Evolutionary conservation across 495 filamentous ascomycete genomes (phyloP).

Genomic region (Opeltia flavorubescens): DNA sequence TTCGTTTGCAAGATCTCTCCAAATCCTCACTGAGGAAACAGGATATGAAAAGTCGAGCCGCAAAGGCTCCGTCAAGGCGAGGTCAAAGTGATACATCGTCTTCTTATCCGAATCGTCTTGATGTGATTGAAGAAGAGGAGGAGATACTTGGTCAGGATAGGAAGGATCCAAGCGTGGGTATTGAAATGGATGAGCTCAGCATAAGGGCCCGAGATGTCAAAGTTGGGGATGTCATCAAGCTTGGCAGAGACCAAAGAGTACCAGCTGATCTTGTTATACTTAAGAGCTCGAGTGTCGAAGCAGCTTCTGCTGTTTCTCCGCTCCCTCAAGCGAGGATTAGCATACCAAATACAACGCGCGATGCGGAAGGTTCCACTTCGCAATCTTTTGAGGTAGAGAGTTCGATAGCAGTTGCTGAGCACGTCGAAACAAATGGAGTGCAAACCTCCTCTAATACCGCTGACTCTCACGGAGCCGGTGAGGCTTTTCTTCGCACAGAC

Average conservation of each 20-base stretch:
- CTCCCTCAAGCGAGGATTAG: background rate
- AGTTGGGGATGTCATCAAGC: conserved; percentile 86
- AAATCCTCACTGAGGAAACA: conserved; percentile 15
- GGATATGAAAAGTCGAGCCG: conserved; percentile 4
- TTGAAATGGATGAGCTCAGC: conserved; percentile 41
- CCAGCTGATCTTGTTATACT: conserved; percentile 91
- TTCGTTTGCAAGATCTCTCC: conserved; percentile 46
- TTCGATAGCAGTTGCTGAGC: too few relatives aligned
- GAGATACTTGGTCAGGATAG: conserved; percentile 25
- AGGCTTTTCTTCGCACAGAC: conserved; percentile 95
- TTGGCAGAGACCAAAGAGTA: conserved; percentile 79
- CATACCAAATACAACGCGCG: background rate
- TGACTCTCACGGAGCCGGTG: conserved; percentile 41
- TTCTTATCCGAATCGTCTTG: conserved; percentile 10
- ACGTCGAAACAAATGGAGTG: too few relatives aligned
- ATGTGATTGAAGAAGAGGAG: conserved; percentile 30
- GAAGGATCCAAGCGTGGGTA: conserved; percentile 3
- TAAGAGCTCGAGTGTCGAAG: conserved; percentile 63
- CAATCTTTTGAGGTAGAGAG: background rate
- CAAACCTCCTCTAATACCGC: conserved; percentile 3
- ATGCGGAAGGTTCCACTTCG: background rate
- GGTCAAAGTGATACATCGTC: background rate
- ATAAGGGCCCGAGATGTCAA: conserved; percentile 82
- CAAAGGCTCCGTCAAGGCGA: background rate
- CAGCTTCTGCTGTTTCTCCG: conserved; percentile 15